phyloP scores from a whole-genome alignment of 768 basidiomycete species.

The Mycena kentingensis region DNA sequence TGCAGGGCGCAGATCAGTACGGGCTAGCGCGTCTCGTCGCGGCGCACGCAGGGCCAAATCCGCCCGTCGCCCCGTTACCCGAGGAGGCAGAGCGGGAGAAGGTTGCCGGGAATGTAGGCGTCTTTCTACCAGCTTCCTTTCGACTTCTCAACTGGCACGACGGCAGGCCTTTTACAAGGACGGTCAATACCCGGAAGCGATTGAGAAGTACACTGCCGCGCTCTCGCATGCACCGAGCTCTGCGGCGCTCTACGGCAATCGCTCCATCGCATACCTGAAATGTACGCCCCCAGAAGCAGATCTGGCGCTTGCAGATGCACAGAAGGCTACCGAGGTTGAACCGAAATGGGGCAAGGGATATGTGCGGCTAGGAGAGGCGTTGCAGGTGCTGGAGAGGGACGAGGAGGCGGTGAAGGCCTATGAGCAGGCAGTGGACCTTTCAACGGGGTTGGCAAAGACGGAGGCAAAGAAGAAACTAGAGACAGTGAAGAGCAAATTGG shows the following conservation, averaged over 20 bases:
- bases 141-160: background rate
- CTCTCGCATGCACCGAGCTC: slow-evolving; percentile 20
- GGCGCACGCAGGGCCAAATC: slow-evolving; percentile 24
- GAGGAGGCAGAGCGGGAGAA: slow-evolving; percentile 23
- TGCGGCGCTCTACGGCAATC: slow-evolving; percentile 22
- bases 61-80: slow-evolving; percentile 23
- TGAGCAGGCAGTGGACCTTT: slow-evolving; percentile 17
- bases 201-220: slow-evolving; percentile 23
- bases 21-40: slow-evolving; percentile 15
- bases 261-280: slow-evolving; percentile 26
- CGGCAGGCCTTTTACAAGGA: slow-evolving; percentile 23
- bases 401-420: slow-evolving; percentile 20
- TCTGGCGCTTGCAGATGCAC: slow-evolving; percentile 25
- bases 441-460: slow-evolving; percentile 29
- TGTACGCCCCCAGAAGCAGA: slow-evolving; percentile 13
- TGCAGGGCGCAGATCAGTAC: slow-evolving; percentile 22
- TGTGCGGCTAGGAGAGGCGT: slow-evolving; percentile 23
- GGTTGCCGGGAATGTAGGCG: slow-evolving; percentile 20
- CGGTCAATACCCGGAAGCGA: slow-evolving; percentile 20
- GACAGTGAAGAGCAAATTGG: slow-evolving; percentile 34
- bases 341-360: slow-evolving; percentile 27
- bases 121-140: background rate
- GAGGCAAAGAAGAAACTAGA: slow-evolving; percentile 25
- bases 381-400: slow-evolving; percentile 15
- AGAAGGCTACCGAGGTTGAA: slow-evolving; percentile 24